These are phyloP conservation scores for Scalesia atractyloides DNA, from an alignment of 129 eudicot species.

Conservation along the genomic window DNA sequence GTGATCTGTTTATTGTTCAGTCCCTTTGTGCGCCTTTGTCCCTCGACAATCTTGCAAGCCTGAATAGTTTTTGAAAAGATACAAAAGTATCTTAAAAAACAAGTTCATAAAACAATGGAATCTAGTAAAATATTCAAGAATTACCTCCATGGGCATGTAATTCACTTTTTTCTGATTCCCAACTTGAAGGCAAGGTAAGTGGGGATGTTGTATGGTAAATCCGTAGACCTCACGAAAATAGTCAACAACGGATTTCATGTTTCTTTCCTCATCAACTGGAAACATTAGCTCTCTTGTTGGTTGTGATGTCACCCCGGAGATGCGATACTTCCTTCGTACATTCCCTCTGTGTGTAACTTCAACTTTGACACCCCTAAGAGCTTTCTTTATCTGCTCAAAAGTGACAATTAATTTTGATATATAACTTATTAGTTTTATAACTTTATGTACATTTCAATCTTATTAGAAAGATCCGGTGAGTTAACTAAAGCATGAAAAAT, in stretches of 20 bases:
- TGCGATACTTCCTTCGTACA: slow-evolving; percentile 70
- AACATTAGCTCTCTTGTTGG: slow-evolving; percentile 81
- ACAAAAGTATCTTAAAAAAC: background rate
- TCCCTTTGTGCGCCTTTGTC: slow-evolving; percentile 79
- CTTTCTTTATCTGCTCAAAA: slow-evolving; percentile 65
- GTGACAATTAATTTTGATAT: background rate
- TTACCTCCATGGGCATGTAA: slow-evolving; percentile 93
- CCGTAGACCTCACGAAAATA: slow-evolving; percentile 80
- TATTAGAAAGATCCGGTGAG: background rate
- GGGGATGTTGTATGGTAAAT: slow-evolving; percentile 61
- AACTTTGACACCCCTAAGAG: slow-evolving; percentile 80
- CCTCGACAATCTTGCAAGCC: slow-evolving; percentile 91
- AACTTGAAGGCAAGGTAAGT: slow-evolving; percentile 84
- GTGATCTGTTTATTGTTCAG: slow-evolving; percentile 76
- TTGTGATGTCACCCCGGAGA: slow-evolving; percentile 79
- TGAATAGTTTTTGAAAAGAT: slow-evolving; percentile 20
- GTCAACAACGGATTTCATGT: slow-evolving; percentile 73
- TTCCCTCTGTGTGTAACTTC: slow-evolving; percentile 83
- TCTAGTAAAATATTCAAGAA: background rate
- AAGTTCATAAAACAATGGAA: background rate
- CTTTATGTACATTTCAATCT: background rate
- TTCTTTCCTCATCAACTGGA: slow-evolving; percentile 72
- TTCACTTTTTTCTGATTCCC: slow-evolving; percentile 73
- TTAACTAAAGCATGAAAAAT: slow-evolving; percentile 3
- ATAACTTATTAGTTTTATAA: background rate